Evolutionary conservation across 805 yeast genomes (phyloP), one percentile per base, ranked within the genome.

Genomic region (Priceomyces medius): DNA sequence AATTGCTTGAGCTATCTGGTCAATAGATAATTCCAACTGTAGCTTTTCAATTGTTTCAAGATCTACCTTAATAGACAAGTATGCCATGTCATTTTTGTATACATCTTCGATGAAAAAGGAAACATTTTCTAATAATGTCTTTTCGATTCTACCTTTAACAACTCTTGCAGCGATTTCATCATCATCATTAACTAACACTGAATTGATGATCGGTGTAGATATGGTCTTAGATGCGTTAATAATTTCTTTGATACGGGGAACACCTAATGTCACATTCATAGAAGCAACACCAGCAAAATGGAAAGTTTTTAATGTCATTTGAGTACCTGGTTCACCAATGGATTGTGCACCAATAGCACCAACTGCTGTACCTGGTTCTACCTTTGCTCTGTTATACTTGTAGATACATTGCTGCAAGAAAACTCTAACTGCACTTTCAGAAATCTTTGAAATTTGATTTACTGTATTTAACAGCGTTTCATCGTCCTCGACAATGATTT

Each of bases 261-360:
- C 99, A 79, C 99, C 99, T 53, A 93, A 78, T 0, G 99, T 93
- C 50, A 91, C 96, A 72, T 93, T 93, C 97, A 91, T 93, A 35
- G 96, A 86, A 26, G 99, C 98, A 43, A 93, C 99, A 76, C 99
- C 99, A 56, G 99, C 99, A 76, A 93, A 93, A 75, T 93, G 99
- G 88, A 91, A 91, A 53, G 83, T 79, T 60, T 79, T 79, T 62
- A 79, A 76, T 3, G 99, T 93, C 99, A 93, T 93, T 70, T 93
- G 99, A 0, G 99, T 93, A 63, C 98, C 99, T 17, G 99, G 99
- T 61, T 91, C 99, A 70, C 99, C 99, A 72, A 93, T 93, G 33
- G 97, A 88, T 62, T 93, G 99, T 0, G 99, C 99, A 53, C 98
- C 99, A 67, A 93, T 90, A 19, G 99, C 98, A 51, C 99, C 99